Evolutionary conservation across 1,284 basidiomycete genomes (phyloP), one percentile per base, ranked within the genome.

Genomic region (Cerioporus squamosus): DNA sequence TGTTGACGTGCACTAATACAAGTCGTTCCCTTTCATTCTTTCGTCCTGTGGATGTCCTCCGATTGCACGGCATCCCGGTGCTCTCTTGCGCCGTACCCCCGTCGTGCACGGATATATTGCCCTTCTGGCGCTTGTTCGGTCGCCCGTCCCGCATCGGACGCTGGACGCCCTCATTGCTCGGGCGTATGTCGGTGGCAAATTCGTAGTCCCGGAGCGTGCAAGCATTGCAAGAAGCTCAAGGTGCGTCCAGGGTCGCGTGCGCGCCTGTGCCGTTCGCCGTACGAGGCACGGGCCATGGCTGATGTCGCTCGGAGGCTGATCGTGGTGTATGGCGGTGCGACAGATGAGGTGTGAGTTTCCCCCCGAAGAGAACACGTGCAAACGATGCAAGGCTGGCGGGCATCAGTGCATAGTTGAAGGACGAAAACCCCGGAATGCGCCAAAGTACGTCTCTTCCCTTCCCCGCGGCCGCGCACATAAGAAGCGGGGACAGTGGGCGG

Each of bases 261-360:
- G 42, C 45, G 38, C 40, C 49, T 33, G 44, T 36, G 44, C 38
- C 24, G 29, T 29, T 29, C 29, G 20, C n/a, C 45, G 29, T 23
- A 14, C 42, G 29, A 33, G 55, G 61, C 51, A 59, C 36, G 31
- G 52, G 48, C 38, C 57, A 44, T 55, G 54, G 45, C 55, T 53
- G 61, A 49, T 65, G 65, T 62, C 61, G 51, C 39, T 39, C 47
- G 54, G 53, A 52, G 51, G 40, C 63, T 63, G 59, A 62, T 57
- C 53, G 45, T 44, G 15, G 26, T 33, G 43, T 33, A 60, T 60
- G 63, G 63, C 63, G 60, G 57, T 65, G 60, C 63, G 53, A 67
- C 63, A 92, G 88, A 92, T 92, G 90, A 90, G 87, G 78, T 92
- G 90, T 74, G 86, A 86, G 65, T 91, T 91, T 70, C 86, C 86